Base-by-base conservation (phyloP, 148 eudicot genomes). In the Rhododendron ovatum region DNA sequence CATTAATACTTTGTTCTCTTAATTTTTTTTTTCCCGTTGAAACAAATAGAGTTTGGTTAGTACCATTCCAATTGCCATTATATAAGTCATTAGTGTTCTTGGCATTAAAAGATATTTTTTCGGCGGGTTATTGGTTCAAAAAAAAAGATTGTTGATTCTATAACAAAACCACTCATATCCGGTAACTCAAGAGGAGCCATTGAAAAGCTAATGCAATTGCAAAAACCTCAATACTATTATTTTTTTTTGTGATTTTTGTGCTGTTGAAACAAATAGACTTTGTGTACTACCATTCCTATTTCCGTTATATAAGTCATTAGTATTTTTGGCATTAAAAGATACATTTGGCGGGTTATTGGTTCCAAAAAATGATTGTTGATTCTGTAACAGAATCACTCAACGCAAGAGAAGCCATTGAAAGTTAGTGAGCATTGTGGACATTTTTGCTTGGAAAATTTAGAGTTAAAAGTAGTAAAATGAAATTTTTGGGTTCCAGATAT, bases 401-500 rank as follows among this genome's bases (percentile, higher is more conserved):
- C 14, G 30, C 73, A 65, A n/a, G 33, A n/a, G 73, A 65, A n/a
- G 14, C 73, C 14, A 24, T 24, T 63, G 69, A 63, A 63, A 8
- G 13, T n/a, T n/a, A 67, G 33, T 67, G 71, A 9, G 4, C 71
- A 7, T 24, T n/a, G 30, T n/a, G 71, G 28, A 9, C 13, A n/a
- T 63, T n/a, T 63, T 63, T 63, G 30, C 14, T 30, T 12, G 14
- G 5, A 65, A 65, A 24, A 28, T 69, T 69, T 69, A 12, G 75
- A 30, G 37, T 69, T 69, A 11, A 28, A 69, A 69, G 0, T 26
- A 63, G n/a, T 69, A 12, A 12, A 26, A 2, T 11, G 17, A 69
- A 71, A 71, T 28, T 2, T 2, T 30, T 71, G 39, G 37, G 15
- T 71, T 71, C 41, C 80, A 96, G 98, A 90, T 97, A 77, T 89